Base-by-base conservation (phyloP, 2,329 filamentous ascomycete genomes). In the Periconia sp. region DNA sequence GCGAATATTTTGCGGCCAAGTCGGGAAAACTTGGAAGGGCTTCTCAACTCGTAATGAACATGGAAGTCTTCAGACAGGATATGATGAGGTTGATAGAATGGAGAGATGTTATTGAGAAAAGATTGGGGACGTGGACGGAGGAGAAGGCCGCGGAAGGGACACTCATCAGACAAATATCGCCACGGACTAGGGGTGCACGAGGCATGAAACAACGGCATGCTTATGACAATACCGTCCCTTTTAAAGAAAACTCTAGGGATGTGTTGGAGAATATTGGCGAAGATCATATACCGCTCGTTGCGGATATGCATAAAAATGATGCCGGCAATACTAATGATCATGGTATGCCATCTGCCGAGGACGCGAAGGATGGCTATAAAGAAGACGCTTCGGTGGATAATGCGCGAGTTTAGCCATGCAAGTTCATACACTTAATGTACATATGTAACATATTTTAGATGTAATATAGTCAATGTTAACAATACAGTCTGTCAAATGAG, bases 31-130 rank as follows among this genome's bases (percentile, higher is more conserved):
- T 66, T 40, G 72, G 73, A 20, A 53, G 45, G n/a, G 56, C 58
- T 11, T 53, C 71, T 40, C 57, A 65, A 44, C 57, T 65, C 17
- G 59, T 77, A 8, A 72, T 71, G 53, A 55, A 53, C 1, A 72
- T 74, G 61, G 74, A 77, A n/a, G 56, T 65, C 20, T 71, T 68
- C 47, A 52, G 42, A 11, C 63, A 71, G 42, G 72, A 65, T 0
- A 51, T 70, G 15, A 47, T 52, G 43, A 72, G 69, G 57, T 41
- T 76, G 31, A 44, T 50, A 18, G 51, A 42, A 6, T 77, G 74
- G 74, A 64, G 61, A 41, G 47, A 58, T 6, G 54, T 63, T 8
- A 59, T 74, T 11, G 60, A 56, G 17, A 57, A 63, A 49, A 55
- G 71, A 31, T 54, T 76, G 47, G 69, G 72, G 20, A 53, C 46